phyloP scores from a whole-genome alignment of 192 early-diverging fungal species.

The Coemansia sp. region DNA sequence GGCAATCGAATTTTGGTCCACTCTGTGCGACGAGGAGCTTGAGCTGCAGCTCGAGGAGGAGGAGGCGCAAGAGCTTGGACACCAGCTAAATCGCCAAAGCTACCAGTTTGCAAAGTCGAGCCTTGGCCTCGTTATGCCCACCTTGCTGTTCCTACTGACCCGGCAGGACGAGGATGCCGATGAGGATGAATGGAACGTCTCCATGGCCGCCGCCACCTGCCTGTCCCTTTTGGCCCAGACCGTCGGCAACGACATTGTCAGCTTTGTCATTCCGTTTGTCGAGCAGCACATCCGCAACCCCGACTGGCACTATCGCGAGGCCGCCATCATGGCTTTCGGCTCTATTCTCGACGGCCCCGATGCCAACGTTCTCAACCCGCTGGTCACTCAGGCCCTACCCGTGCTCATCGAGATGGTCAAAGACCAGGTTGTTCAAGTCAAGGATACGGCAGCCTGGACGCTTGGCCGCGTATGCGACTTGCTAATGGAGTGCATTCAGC shows the following conservation, averaged over 20 bases:
- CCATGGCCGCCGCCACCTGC: constrained; percentile 98
- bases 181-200: constrained; percentile 98
- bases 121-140: constrained; percentile 78
- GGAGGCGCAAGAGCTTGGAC: constrained; percentile 59
- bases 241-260: constrained; percentile 79
- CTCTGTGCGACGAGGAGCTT: constrained; percentile 94
- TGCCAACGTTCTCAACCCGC: constrained; percentile 58
- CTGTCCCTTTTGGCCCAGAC: constrained; percentile 83
- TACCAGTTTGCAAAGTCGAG: constrained; percentile 79
- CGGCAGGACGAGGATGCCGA: constrained; percentile 98
- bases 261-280: constrained; percentile 85
- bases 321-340: constrained; percentile 98
- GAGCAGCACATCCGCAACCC: constrained; percentile 76
- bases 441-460: constrained; percentile 99
- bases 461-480: constrained; percentile 91
- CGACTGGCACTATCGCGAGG: constrained; percentile 95
- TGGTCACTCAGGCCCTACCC: constrained; percentile 84
- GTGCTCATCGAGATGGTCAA: constrained; percentile 85
- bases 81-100: constrained; percentile 53
- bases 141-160: constrained; percentile 85
- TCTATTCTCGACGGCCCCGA: constrained; percentile 96
- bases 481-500: constrained; percentile 71
- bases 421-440: constrained; percentile 85
- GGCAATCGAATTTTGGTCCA: constrained; percentile 99
- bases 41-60: constrained; percentile 64